These are phyloP conservation scores for Yamadazyma jaroonii DNA, from an alignment of 1,139 yeast genomes.

Conservation along the genomic window DNA sequence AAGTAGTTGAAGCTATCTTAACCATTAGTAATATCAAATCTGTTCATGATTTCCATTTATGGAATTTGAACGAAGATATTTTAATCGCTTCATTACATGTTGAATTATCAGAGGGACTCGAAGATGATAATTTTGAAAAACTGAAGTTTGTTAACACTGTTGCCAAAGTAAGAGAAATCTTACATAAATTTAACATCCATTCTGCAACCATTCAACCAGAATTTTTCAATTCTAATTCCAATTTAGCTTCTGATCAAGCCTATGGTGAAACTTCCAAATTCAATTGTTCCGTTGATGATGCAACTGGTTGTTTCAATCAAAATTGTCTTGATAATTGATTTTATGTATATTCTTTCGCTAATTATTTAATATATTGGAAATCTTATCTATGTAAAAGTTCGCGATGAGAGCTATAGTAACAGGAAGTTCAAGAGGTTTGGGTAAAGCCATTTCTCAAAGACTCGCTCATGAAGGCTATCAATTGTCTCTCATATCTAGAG, in stretches of 20 bases:
- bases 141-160: constrained; percentile 67
- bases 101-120: constrained; percentile 48
- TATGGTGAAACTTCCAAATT: constrained; percentile 34
- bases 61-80: constrained; percentile 91
- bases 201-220: constrained; percentile 97
- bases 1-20: constrained; percentile 65
- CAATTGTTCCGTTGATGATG: constrained; percentile 34
- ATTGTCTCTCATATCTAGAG: constrained; percentile 61
- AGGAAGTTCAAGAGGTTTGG: constrained; percentile 88
- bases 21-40: constrained; percentile 72
- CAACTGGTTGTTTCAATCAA: constrained; percentile 34
- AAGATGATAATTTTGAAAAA: constrained; percentile 24
- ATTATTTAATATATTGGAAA: not conserved
- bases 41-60: constrained; percentile 92
- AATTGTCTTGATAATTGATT: constrained; percentile 13
- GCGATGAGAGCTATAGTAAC: constrained; percentile 58
- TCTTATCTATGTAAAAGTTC: not conserved
- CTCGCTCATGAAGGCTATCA: constrained; percentile 63
- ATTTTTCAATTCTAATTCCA: constrained; percentile 26
- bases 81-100: constrained; percentile 89
- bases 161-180: constrained; percentile 68
- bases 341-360: not conserved
- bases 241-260: constrained; percentile 18
- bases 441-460: constrained; percentile 58
- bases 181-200: constrained; percentile 84